A percentile compares a stretch with the other conserved stretches of the same genome.
Conservation (phyloP, 2,329 filamentous ascomycete species). For the Penicillium sp. region DNA sequence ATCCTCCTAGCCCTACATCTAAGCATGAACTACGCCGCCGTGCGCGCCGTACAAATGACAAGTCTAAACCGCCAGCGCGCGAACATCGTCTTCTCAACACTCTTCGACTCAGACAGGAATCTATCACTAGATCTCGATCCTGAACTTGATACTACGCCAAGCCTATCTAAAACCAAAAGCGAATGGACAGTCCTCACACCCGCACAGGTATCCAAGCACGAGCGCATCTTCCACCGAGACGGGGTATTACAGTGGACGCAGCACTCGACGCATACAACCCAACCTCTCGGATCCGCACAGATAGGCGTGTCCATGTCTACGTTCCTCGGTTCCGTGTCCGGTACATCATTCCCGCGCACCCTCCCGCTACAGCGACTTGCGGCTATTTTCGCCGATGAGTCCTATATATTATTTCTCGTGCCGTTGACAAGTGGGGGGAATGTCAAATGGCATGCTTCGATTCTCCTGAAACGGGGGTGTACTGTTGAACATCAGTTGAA, state of each 20-base stretch:
- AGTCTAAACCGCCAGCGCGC: conserved; percentile 80
- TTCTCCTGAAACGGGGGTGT: conserved; percentile 56
- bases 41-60: conserved; percentile 72
- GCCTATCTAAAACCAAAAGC: background rate
- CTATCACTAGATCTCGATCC: conserved; percentile 5
- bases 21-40: conserved; percentile 75
- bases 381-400: conserved; percentile 43
- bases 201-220: conserved; percentile 51
- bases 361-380: conserved; percentile 43
- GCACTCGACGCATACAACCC: conserved; percentile 12
- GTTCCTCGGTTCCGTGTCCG: conserved; percentile 15
- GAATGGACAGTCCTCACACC: conserved; percentile 45
- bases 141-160: background rate
- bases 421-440: conserved; percentile 6
- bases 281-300: conserved; percentile 43
- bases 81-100: conserved; percentile 61
- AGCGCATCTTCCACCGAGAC: conserved; percentile 55
- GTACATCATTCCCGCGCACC: conserved; percentile 19
- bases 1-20: conserved; percentile 67
- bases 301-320: conserved; percentile 45
- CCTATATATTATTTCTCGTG: conserved; percentile 56
- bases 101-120: conserved; percentile 35
- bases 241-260: conserved; percentile 53
- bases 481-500: conserved; percentile 46
- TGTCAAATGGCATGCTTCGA: conserved; percentile 38